Conservation (phyloP, 2,329 filamentous ascomycete species). For the Arthrinium puccinioides region DNA sequence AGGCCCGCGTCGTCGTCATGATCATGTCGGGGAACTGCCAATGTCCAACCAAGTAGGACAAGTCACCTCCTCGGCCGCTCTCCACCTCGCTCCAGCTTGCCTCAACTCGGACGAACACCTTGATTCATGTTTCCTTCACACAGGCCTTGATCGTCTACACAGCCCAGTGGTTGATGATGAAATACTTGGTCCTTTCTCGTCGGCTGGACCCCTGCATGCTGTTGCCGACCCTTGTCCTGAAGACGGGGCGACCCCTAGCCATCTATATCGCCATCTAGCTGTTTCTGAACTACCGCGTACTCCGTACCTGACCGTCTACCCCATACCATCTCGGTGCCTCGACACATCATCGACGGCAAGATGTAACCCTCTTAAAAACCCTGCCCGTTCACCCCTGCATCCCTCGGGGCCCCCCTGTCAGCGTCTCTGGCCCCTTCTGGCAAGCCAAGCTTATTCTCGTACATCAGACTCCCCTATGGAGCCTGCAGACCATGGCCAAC, state of each 20-base stretch:
- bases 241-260: conserved; percentile 5
- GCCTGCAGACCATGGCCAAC: conserved; percentile 22
- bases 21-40: too few species aligned
- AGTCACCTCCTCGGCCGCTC: conserved; percentile 28
- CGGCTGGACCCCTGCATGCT: too few species aligned
- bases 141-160: too few species aligned
- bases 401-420: too few species aligned
- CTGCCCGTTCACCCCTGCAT: too few species aligned
- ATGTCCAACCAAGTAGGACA: conserved; percentile 26
- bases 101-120: too few species aligned
- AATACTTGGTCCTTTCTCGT: conserved; percentile 4
- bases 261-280: conserved; percentile 1
- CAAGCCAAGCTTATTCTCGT: conserved; percentile 30
- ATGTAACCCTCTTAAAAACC: conserved; percentile 28
- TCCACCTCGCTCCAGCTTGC: conserved; percentile 9
- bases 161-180: too few species aligned
- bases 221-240: too few species aligned
- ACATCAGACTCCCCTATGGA: conserved; percentile 22
- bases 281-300: background rate
- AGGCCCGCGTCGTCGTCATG: too few species aligned
- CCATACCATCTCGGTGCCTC: conserved; percentile 22
- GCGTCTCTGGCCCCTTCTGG: conserved; percentile 24
- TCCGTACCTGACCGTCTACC: conserved; percentile 12
- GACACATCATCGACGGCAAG: conserved; percentile 33
- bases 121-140: too few species aligned